phyloP scores from a whole-genome alignment of 352 stramenopile genomes.

The Phytophthora hybrid region DNA sequence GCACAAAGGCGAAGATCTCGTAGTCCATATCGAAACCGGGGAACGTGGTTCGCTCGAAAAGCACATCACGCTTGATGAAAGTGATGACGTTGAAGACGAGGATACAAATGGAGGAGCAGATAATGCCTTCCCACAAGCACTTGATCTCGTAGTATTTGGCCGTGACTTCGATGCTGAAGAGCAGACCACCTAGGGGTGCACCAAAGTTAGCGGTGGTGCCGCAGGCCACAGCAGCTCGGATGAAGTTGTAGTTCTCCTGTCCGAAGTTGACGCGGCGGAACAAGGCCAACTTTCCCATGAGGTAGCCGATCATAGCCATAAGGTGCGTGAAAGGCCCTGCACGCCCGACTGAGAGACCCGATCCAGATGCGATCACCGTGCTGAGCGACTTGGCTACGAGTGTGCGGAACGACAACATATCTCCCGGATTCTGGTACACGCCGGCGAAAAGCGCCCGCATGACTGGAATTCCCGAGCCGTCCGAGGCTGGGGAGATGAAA shows the following conservation, averaged over 20 bases:
- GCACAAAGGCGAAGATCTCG: slow-evolving; percentile 80
- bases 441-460: slow-evolving; percentile 86
- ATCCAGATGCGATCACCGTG: slow-evolving; percentile 75
- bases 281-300: slow-evolving; percentile 65
- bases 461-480: slow-evolving; percentile 83
- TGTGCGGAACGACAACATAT: slow-evolving; percentile 76
- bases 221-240: slow-evolving; percentile 79
- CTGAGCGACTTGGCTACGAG: slow-evolving; percentile 79
- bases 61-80: slow-evolving; percentile 78
- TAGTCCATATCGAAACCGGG: slow-evolving; percentile 85
- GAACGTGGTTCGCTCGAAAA: slow-evolving; percentile 87
- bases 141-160: slow-evolving; percentile 90
- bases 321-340: slow-evolving; percentile 84
- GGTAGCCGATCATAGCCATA: slow-evolving; percentile 76
- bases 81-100: slow-evolving; percentile 85
- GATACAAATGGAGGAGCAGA: slow-evolving; percentile 84
- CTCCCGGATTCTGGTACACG: slow-evolving; percentile 81
- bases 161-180: slow-evolving; percentile 90
- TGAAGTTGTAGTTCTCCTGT: slow-evolving; percentile 78
- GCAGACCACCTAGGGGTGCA: slow-evolving; percentile 74
- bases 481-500: slow-evolving; percentile 68
- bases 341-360: slow-evolving; percentile 73
- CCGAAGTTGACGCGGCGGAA: slow-evolving; percentile 83
- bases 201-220: slow-evolving; percentile 87
- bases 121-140: slow-evolving; percentile 87